Evolutionary conservation across 495 filamentous ascomycete genomes (phyloP), one percentile per base, ranked within the genome.

Genomic region (Rusavskia elegans): DNA sequence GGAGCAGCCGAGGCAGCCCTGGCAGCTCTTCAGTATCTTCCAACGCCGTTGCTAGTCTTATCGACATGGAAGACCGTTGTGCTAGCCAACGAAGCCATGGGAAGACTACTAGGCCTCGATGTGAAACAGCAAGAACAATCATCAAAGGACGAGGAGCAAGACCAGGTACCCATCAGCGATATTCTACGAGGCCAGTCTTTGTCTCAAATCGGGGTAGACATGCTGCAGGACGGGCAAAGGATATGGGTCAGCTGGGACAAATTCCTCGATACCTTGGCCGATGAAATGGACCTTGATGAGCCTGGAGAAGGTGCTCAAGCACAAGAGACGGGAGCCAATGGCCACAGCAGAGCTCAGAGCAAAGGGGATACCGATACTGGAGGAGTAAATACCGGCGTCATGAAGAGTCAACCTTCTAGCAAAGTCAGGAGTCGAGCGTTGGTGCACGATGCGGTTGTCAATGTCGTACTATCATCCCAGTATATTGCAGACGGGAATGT

Each of bases 51-150:
- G 19, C 58, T 87, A 19, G 75, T 85, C 2, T 62, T 85, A 38
- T 77, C 74, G 17, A 71, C 68, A 36, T 49, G 73, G 41, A 85
- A 85, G 64, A 82, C 77, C 0, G 71, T 85, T 2, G 69, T 83
- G 5, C 59, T 86, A 17, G 82, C 81, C 9, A 86, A 86, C 60
- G 82, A 84, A 48, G 79, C 82, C 14, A 81, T 85, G 80, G 77
- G 75, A 20, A 68, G 75, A 45, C 57, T 86, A 52, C 61, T 87
- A 37, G 75, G 72, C 14, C 63, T 81, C 52, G 66, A 71, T 13
- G 62, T 65, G n/a, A 53, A 58, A 21, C 45, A 32, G 51, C 55
- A 53, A 3, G 23, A 41, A 50, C 58, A 57, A 6, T 61, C 67
- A 9, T 60, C 64, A 13, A 59, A 11, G 32, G 9, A 11, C 13